These are phyloP conservation scores for Globisporangium cystogenes DNA, from an alignment of 352 stramenopile species.

Conservation along the genomic window DNA sequence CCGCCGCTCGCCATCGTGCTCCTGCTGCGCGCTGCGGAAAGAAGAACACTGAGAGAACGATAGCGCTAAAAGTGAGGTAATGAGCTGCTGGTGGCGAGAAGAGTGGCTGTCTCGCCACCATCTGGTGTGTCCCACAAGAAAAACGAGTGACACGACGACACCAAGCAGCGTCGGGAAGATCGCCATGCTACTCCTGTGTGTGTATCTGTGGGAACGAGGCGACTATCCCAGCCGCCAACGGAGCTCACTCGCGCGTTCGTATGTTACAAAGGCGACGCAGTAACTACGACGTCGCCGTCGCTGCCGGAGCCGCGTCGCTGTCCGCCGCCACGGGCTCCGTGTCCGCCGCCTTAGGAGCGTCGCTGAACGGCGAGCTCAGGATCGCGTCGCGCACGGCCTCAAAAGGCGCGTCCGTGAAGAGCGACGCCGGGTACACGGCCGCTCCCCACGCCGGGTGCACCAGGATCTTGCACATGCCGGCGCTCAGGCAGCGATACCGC, in stretches of 20 bases:
- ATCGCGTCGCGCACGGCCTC: constrained; percentile 69
- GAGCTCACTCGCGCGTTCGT: neutral
- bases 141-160: neutral
- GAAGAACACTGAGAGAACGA: neutral
- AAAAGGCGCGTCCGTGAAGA: constrained; percentile 93
- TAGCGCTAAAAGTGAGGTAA: constrained; percentile 1
- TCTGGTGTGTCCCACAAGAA: neutral
- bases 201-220: neutral
- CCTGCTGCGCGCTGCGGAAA: neutral
- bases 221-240: neutral
- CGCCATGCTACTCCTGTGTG: neutral
- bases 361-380: constrained; percentile 22
- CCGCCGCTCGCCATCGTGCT: constrained; percentile 25
- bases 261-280: constrained; percentile 12
- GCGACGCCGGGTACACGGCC: constrained; percentile 94
- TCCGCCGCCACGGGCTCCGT: neutral
- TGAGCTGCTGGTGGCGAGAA: constrained; percentile 4
- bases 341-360: constrained; percentile 4
- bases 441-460: constrained; percentile 93
- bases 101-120: neutral
- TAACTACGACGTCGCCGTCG: neutral
- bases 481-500: constrained; percentile 77
- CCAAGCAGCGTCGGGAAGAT: neutral
- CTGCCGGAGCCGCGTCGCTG: too few relatives aligned
- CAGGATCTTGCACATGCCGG: constrained; percentile 96